These are phyloP conservation scores for Naganishia albida DNA, from an alignment of 1,284 basidiomycete genomes.

Conservation along the genomic window DNA sequence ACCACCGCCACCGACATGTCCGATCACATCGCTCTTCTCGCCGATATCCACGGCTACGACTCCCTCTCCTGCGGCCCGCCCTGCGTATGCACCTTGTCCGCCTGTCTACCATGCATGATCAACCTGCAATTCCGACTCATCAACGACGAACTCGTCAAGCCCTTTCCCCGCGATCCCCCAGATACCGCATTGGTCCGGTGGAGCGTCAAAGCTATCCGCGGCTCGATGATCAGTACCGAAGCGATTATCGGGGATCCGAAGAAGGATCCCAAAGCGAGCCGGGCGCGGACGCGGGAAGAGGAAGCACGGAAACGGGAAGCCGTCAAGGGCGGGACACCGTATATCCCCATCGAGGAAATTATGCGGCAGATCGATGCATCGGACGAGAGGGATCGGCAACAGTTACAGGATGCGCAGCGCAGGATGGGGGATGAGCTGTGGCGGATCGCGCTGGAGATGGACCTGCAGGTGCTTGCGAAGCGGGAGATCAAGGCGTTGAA, in stretches of 20 bases:
- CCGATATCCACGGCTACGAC: constrained; percentile 34
- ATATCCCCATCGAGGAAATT: constrained; percentile 25
- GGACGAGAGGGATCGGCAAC: constrained; percentile 19
- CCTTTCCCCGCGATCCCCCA: constrained; percentile 30
- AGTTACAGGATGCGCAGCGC: constrained; percentile 27
- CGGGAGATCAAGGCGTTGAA: constrained; percentile 30
- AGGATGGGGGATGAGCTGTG: constrained; percentile 34
- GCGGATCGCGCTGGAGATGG: constrained; percentile 34
- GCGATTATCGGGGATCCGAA: constrained; percentile 24
- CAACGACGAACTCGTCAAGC: constrained; percentile 23
- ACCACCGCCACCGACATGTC: constrained; percentile 32
- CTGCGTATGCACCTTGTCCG: constrained; percentile 33
- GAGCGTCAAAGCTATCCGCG: constrained; percentile 30
- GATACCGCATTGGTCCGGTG: constrained; percentile 29
- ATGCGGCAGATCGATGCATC: constrained; percentile 27
- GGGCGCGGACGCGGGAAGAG: constrained; percentile 2
- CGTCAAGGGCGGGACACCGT: background rate
- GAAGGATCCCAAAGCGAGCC: constrained; percentile 4
- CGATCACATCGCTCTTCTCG: constrained; percentile 31
- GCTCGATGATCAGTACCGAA: constrained; percentile 26
- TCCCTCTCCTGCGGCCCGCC: constrained; percentile 32
- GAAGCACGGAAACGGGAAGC: background rate
- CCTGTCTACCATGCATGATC: constrained; percentile 34
- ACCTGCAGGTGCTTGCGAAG: constrained; percentile 28
- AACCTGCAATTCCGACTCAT: constrained; percentile 30